A percentile compares a stretch with the other conserved stretches of the same genome.
These are phyloP conservation scores for Pestalotiopsis sp. DNA, from an alignment of 2,329 filamentous ascomycete genomes.

Conservation along the genomic window DNA sequence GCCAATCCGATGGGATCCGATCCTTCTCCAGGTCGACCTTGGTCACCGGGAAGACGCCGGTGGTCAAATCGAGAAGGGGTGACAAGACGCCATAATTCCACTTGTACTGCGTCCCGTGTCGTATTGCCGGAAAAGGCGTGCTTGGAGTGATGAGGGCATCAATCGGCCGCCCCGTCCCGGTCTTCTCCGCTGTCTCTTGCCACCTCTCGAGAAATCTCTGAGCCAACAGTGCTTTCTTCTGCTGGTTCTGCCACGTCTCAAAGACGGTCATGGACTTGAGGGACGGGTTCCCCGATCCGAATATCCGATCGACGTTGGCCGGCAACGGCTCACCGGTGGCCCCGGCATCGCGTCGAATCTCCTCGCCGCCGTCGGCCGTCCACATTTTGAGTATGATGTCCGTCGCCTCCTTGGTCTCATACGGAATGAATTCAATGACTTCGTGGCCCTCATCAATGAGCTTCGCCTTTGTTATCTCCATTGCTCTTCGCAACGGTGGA, in stretches of 20 bases:
- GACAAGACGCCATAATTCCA: constrained; percentile 19
- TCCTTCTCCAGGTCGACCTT: constrained; percentile 24
- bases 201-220: constrained; percentile 23
- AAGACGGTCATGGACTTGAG: constrained; percentile 20
- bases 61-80: constrained; percentile 21
- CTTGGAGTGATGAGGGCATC: constrained; percentile 16
- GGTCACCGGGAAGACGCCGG: constrained; percentile 25
- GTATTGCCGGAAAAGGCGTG: constrained; percentile 12
- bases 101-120: constrained; percentile 14
- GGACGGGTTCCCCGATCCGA: constrained; percentile 18
- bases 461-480: constrained; percentile 23
- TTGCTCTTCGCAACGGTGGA: constrained; percentile 19
- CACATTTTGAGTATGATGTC: constrained; percentile 22
- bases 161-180: constrained; percentile 16
- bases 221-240: constrained; percentile 18
- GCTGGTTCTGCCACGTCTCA: constrained; percentile 26
- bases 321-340: constrained; percentile 24
- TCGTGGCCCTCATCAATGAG: constrained; percentile 19
- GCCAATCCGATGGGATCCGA: constrained; percentile 20
- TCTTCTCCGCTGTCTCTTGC: constrained; percentile 16
- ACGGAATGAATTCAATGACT: constrained; percentile 20
- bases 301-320: constrained; percentile 18
- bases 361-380: constrained; percentile 19
- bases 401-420: constrained; percentile 16
- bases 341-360: constrained; percentile 21